Evolutionary conservation across 352 stramenopile species (phyloP), one percentile per base, ranked within the genome.

Genomic region (Pythium dissotocum): DNA sequence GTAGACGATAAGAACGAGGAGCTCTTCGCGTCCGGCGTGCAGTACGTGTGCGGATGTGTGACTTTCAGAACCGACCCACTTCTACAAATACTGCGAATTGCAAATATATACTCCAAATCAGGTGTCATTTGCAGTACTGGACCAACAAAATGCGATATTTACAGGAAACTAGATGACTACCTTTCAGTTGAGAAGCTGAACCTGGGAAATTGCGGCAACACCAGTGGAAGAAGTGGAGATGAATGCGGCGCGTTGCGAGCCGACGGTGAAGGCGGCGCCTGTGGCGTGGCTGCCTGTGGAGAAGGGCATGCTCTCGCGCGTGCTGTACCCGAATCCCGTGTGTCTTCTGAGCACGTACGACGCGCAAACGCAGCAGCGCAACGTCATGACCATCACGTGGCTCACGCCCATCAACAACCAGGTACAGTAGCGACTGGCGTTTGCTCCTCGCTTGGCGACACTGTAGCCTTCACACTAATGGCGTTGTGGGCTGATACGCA

Each of bases 331-430:
- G 54, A 95, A 95, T 63, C 88, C 88, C 8, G 85, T 95, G 52
- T 94, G 85, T 58, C 58, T 95, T 28, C 71, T 95, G 24, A 87
- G 80, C 26, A 73, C 84, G 33, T 33, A 69, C 30, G 70, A 73
- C 33, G 60, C 38, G 2, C 67, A 78, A 53, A 70, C 65, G 14
- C 44, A 18, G 16, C 9, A 46, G 26, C 74, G 69, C 52, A 89
- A 82, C 69, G 77, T 93, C 69, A 96, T 96, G 88, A 89, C 86
- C 28, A 89, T 96, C 65, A 93, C 86, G 26, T 96, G 88, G 88
- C 78, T 94, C 53, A 94, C 88, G n/a, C 74, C 84, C 21, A 88
- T 94, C 62, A 94, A 94, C 78, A 96, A 96, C 75, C 77, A 93
- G 71, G 85, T 91, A 24, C 21, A 24, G 21, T 24, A 24, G 21